Conservation (phyloP, 1,139 yeast species). For the Yamadazyma diospyri region DNA sequence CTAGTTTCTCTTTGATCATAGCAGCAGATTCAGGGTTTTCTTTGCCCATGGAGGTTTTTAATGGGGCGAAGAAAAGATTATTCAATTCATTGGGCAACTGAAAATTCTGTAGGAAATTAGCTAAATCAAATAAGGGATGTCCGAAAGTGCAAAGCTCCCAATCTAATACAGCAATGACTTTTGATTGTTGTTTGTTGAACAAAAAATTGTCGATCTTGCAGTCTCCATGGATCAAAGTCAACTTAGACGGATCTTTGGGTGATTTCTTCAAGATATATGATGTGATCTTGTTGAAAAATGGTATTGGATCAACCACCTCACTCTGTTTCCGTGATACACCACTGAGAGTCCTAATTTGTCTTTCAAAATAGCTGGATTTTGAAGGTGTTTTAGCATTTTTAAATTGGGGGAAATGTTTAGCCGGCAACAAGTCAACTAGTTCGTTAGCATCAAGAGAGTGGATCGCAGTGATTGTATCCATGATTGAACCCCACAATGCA, state of each 20-base stretch:
- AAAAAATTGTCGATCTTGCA: conserved; percentile 63
- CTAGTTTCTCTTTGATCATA: conserved; percentile 23
- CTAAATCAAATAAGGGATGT: conserved; percentile 62
- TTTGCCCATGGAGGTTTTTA: conserved; percentile 31
- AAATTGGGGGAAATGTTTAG: conserved; percentile 45
- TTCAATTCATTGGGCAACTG: conserved; percentile 41
- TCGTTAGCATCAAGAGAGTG: conserved; percentile 49
- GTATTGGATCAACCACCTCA: conserved; percentile 49
- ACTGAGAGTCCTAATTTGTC: conserved; percentile 52
- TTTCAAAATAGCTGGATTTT: conserved; percentile 42
- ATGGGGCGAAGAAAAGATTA: conserved; percentile 25
- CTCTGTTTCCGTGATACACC: conserved; percentile 50
- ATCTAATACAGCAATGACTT: conserved; percentile 57
- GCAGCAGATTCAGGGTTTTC: conserved; percentile 29
- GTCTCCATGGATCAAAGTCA: conserved; percentile 62
- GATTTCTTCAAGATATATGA: conserved; percentile 39
- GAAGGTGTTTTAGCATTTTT: conserved; percentile 20
- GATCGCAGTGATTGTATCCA: conserved; percentile 49
- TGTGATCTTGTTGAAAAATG: conserved; percentile 43
- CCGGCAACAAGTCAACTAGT: conserved; percentile 44
- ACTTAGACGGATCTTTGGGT: conserved; percentile 47
- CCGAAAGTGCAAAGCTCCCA: conserved; percentile 73
- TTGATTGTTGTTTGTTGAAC: conserved; percentile 48
- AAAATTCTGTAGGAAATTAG: conserved; percentile 59
- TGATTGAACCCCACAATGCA: conserved; percentile 48